phyloP scores from a whole-genome alignment of 805 yeast genomes.

The Huiozyma naganishii region DNA sequence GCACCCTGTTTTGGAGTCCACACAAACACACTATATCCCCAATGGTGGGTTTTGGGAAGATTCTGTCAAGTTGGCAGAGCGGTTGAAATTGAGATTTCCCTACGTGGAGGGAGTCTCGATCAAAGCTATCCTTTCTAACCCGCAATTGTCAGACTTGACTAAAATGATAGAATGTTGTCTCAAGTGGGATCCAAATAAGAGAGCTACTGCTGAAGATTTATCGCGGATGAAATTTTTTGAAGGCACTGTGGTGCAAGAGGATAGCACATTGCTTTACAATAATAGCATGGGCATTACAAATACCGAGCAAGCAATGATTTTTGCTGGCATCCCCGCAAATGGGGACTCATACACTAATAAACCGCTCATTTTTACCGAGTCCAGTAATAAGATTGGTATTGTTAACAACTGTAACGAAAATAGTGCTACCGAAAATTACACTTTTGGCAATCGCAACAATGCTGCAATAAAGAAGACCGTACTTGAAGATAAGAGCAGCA shows the following conservation, averaged over 20 bases:
- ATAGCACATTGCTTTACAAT: background rate
- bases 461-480: too few species aligned
- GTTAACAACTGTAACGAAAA: too few species aligned
- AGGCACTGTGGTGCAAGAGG: constrained; percentile 26
- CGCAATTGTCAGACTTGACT: constrained; percentile 30
- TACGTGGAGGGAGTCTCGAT: constrained; percentile 40
- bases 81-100: constrained; percentile 50
- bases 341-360: background rate
- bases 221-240: constrained; percentile 45
- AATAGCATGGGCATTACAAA: constrained; percentile 7
- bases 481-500: background rate
- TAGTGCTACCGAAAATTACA: too few species aligned
- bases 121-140: constrained; percentile 35
- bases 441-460: too few species aligned
- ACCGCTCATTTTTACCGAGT: background rate
- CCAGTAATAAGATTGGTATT: background rate
- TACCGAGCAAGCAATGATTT: constrained; percentile 18
- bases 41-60: constrained; percentile 70
- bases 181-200: constrained; percentile 67
- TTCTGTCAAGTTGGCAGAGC: constrained; percentile 41
- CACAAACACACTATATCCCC: constrained; percentile 27
- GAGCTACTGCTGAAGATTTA: constrained; percentile 42
- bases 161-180: constrained; percentile 39
- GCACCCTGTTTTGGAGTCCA: constrained; percentile 19
- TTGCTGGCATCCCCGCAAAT: constrained; percentile 14